These are phyloP conservation scores for Crucibulum laeve DNA, from an alignment of 768 basidiomycete species.

Conservation along the genomic window DNA sequence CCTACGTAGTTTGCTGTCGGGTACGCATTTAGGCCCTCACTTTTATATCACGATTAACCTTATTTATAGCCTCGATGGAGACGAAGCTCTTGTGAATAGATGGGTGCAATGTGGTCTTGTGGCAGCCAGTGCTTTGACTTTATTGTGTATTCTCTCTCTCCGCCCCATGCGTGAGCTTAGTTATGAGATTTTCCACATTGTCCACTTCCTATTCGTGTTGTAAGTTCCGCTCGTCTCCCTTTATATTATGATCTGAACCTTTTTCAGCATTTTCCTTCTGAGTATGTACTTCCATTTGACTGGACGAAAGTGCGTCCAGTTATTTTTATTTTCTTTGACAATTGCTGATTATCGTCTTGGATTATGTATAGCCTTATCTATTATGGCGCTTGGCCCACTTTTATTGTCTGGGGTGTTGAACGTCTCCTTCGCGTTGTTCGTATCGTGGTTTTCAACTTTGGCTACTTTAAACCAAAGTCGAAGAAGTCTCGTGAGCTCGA, in stretches of 20 bases:
- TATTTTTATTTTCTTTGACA: background rate
- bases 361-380: constrained; percentile 23
- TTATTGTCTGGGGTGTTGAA: constrained; percentile 55
- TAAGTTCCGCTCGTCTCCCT: constrained; percentile 17
- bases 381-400: constrained; percentile 43
- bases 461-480: constrained; percentile 25
- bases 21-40: background rate
- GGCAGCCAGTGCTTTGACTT: constrained; percentile 32
- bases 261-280: constrained; percentile 29
- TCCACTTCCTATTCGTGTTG: constrained; percentile 40
- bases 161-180: constrained; percentile 38
- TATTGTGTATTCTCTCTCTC: constrained; percentile 44
- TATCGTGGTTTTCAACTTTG: constrained; percentile 37
- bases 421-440: constrained; percentile 44
- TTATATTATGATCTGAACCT: background rate
- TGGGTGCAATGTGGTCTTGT: constrained; percentile 32
- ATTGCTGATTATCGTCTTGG: background rate
- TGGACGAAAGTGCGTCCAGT: constrained; percentile 19
- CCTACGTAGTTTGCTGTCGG: background rate
- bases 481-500: constrained; percentile 2
- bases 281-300: constrained; percentile 37
- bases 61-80: constrained; percentile 9
- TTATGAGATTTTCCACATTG: constrained; percentile 51
- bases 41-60: background rate
- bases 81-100: constrained; percentile 13